phyloP scores from a whole-genome alignment of 345 rosid genomes.

The Mallotus nudiflorus region DNA sequence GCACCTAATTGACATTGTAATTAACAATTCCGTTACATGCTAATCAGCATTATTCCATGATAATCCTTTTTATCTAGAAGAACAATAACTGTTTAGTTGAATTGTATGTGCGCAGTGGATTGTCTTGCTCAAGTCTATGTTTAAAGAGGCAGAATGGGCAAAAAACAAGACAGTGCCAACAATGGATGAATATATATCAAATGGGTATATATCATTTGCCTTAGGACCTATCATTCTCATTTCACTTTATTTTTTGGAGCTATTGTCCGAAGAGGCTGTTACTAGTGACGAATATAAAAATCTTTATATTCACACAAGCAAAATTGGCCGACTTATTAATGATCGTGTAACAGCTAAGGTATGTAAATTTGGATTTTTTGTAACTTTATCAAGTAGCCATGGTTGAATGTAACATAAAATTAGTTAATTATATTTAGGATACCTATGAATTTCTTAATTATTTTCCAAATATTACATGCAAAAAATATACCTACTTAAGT shows the following conservation, averaged over 20 bases:
- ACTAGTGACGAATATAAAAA: constrained; percentile 9
- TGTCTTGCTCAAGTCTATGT: background rate
- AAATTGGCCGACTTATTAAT: constrained; percentile 15
- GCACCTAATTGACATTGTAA: background rate
- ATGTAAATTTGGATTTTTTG: too few species aligned
- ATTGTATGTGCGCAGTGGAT: background rate
- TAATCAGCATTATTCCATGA: background rate
- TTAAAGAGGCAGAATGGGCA: constrained; percentile 5
- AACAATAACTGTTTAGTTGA: background rate
- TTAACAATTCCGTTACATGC: background rate
- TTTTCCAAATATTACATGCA: too few species aligned
- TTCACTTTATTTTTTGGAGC: constrained; percentile 1
- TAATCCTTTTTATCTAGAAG: background rate
- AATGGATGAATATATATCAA: background rate
- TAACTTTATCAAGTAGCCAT: too few species aligned
- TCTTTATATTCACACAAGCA: constrained; percentile 5
- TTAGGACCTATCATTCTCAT: constrained; percentile 12
- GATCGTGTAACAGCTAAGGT: constrained; percentile 14
- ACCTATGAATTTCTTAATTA: background rate
- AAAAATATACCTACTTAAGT: too few species aligned
- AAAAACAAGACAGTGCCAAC: constrained; percentile 1
- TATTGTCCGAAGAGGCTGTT: constrained; percentile 12
- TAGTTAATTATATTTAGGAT: too few species aligned
- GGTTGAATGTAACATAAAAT: too few species aligned
- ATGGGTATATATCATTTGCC: background rate